Conservation (phyloP, 805 yeast species). For the Myxozyma neotropica region DNA sequence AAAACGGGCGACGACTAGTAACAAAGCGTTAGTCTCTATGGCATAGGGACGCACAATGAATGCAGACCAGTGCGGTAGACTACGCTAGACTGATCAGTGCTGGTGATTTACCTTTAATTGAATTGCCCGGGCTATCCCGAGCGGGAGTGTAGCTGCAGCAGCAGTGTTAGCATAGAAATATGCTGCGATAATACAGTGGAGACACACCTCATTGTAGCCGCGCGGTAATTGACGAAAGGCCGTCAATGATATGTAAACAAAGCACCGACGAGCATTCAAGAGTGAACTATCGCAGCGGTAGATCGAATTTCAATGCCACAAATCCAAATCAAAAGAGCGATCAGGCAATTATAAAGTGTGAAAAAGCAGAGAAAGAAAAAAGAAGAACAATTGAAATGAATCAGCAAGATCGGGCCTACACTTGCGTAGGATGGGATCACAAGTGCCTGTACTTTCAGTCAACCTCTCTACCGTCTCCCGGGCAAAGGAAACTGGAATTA, state of each 20-base stretch:
- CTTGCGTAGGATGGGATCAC: too few relatives aligned
- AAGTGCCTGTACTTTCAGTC: too few relatives aligned
- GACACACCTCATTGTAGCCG: background rate
- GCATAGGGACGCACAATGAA: too few relatives aligned
- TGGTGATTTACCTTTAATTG: conserved; percentile 24
- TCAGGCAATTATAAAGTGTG: too few relatives aligned
- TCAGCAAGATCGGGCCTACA: too few relatives aligned
- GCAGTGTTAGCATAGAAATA: background rate
- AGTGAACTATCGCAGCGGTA: background rate
- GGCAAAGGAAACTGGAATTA: too few relatives aligned
- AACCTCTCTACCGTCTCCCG: too few relatives aligned
- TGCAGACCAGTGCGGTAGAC: background rate
- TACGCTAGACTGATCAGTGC: background rate
- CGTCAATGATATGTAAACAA: conserved; percentile 2
- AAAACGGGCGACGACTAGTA: conserved; percentile 68
- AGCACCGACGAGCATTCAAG: background rate
- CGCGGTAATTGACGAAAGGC: background rate
- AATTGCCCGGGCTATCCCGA: conserved; percentile 19
- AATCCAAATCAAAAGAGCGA: too few relatives aligned
- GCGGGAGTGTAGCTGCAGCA: conserved; percentile 11
- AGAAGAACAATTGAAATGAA: too few relatives aligned
- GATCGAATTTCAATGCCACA: background rate
- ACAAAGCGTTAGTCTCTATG: background rate
- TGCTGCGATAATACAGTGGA: background rate
- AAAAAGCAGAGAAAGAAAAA: too few relatives aligned